Evolutionary conservation across 805 yeast species (phyloP), one percentile per base, ranked within the genome.

Genomic region (Priceomyces carsonii): DNA sequence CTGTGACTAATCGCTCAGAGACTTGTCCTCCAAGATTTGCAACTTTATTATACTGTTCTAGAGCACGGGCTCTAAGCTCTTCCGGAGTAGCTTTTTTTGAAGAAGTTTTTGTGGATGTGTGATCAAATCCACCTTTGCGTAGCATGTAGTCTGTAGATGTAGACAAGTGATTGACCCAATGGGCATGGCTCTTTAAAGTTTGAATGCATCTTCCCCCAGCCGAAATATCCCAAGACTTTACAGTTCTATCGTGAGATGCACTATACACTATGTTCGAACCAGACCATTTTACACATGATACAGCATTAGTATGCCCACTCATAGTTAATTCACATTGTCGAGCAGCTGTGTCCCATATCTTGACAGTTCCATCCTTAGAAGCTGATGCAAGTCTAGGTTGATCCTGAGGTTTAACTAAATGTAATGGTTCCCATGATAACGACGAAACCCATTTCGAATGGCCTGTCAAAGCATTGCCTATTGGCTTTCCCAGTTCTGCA

Each of bases 231-330:
- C 99, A 93, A 1, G 85, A 86, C 59, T 82, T 84, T 45, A 93
- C 83, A 4, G 96, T 85, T 55, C 90, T 91, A 61, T 93, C 99
- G 54, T 93, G 98, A 6, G 97, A 89, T 1, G 86, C 90, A 20
- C 95, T 79, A 59, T 90, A 93, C 22, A 93, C 71, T 13, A 83
- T 70, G 35, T 89, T 87, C 29, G 79, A 67, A 2, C 99, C 99
- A 39, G 96, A 86, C 99, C 99, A 93, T 59, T 82, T 89, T n/a
- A 90, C 95, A 64, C 97, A 88, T 1, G 96, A 82, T 2, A 93
- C 97, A 1, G 95, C 77, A 32, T 85, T 79, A 20, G 88, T 74
- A 55, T 93, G 99, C 0, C 98, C 97, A 36, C 85, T 77, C 72
- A 93, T 65, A 2, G 95, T 82, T 56, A 75, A 69, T 34, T 75